phyloP scores from a whole-genome alignment of 805 yeast genomes.

The Yarrowia sp. region DNA sequence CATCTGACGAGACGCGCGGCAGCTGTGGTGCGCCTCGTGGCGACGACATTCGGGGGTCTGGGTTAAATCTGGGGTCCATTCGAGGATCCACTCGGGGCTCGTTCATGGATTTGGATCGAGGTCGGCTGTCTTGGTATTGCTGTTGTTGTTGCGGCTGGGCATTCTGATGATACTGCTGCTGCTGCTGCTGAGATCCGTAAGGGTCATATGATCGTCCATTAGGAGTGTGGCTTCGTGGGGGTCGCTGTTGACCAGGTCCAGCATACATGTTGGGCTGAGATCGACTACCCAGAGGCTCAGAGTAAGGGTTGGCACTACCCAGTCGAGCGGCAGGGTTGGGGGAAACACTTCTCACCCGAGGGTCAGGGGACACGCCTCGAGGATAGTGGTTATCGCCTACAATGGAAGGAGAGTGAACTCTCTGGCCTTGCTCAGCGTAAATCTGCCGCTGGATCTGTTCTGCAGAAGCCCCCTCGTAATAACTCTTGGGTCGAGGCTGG shows the following conservation, averaged over 20 bases:
- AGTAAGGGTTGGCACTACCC: constrained; percentile 6
- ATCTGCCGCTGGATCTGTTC: constrained; percentile 20
- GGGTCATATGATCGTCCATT: constrained; percentile 11
- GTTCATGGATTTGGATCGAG: constrained; percentile 31
- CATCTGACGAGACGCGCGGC: constrained; percentile 51
- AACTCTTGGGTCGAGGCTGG: constrained; percentile 21
- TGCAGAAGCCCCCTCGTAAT: constrained; percentile 22
- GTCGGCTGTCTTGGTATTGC: constrained; percentile 27
- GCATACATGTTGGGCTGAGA: constrained; percentile 18
- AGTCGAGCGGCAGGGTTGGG: constrained; percentile 22
- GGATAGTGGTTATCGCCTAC: constrained; percentile 26
- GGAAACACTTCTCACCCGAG: not conserved
- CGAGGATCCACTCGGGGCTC: constrained; percentile 26
- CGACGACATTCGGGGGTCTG: constrained; percentile 27
- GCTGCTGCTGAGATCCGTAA: constrained; percentile 25
- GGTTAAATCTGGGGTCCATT: constrained; percentile 22
- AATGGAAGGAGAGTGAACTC: constrained; percentile 1
- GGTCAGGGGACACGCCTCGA: constrained; percentile 14
- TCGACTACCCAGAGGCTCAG: constrained; percentile 16
- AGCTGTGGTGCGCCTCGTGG: constrained; percentile 31
- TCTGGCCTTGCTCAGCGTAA: not conserved
- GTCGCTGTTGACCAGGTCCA: not conserved
- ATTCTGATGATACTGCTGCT: constrained; percentile 26
- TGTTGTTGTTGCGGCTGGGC: constrained; percentile 17
- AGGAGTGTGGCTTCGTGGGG: constrained; percentile 23